Base-by-base conservation (phyloP, 192 early-diverging fungal genomes). In the Gryganskiella cystojenkinii region DNA sequence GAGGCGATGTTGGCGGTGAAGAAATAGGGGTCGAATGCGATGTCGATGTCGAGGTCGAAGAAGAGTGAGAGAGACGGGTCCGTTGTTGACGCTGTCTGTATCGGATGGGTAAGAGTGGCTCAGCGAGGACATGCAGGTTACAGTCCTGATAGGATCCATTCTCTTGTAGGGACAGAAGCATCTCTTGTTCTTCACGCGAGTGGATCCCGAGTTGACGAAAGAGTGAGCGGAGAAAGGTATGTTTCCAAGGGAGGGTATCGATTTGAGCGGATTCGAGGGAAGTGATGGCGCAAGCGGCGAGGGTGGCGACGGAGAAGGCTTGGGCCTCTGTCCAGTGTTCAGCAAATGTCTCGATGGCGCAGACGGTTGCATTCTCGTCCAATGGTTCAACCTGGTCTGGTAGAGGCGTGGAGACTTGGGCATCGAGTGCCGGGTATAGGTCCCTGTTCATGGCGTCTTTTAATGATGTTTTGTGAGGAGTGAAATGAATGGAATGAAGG, bases 321-420 rank as follows among this genome's bases (percentile, higher is more conserved):
- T 78, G 74, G 4, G 66, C 66, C 53, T 78, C 73, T 22, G 74
- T 44, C 74, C 74, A 78, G 53, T 69, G 74, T 42, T 78, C 66
- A 25, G 74, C 74, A 64, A 59, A 78, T 20, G 74, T 78, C 33
- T 78, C 74, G 37, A 78, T 78, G 4, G 74, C 53, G 56, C 61
- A 78, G 31, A 78, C 67, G 6, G 74, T 78, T 4, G 74, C 56
- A 11, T 49, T 25, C 33, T 78, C 74, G 56, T 78, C 67, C 42
- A 33, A 27, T 27, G 34, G 25, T 5, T 64, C 61, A n/a, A n/a
- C n/a, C n/a, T n/a, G n/a, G n/a, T n/a, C n/a, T n/a, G n/a, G n/a
- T n/a, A n/a, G n/a, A n/a, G n/a, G n/a, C n/a, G n/a, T n/a, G n/a
- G n/a, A n/a, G n/a, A n/a, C n/a, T n/a, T n/a, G n/a, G n/a, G n/a